Percentiles rank a stretch among this genome's conserved stretches.
Evolutionary conservation across 345 rosid genomes (phyloP).

Genomic region (Anacardium occidentale): DNA sequence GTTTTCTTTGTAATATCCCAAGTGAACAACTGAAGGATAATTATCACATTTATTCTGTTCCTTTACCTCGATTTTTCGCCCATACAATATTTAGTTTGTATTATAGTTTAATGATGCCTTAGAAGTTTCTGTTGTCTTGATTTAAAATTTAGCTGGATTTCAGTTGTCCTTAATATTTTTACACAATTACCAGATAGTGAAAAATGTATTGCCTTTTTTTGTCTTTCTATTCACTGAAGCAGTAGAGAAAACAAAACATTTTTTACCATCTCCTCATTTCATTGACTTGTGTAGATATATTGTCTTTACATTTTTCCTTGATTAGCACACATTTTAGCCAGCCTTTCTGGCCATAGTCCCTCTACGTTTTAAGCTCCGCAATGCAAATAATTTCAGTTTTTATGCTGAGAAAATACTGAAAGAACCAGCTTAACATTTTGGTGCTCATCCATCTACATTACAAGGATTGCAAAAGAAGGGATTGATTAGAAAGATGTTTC

Average conservation of each 20-base stretch:
- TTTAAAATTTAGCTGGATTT: slow-evolving; percentile 29
- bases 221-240: slow-evolving; percentile 5
- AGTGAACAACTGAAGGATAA: slow-evolving; percentile 18
- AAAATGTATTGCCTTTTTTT: slow-evolving; percentile 19
- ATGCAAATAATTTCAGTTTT: too few species aligned
- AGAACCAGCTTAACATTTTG: too few species aligned
- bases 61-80: slow-evolving; percentile 27
- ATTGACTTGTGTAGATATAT: too few species aligned
- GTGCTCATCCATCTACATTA: too few species aligned
- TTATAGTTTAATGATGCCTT: slow-evolving; percentile 39
- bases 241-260: not conserved
- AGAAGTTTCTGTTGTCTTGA: slow-evolving; percentile 27
- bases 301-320: too few species aligned
- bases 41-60: slow-evolving; percentile 22
- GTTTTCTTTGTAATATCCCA: slow-evolving; percentile 9
- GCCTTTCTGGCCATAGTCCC: too few species aligned
- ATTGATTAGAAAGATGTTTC: too few species aligned
- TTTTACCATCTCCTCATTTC: too few species aligned
- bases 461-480: too few species aligned
- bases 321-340: too few species aligned
- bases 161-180: slow-evolving; percentile 18
- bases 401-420: too few species aligned
- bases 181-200: slow-evolving; percentile 21
- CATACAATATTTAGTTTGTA: slow-evolving; percentile 38
- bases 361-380: too few species aligned